phyloP scores from a whole-genome alignment of 352 stramenopile genomes.

The Pythium phragmitis region DNA sequence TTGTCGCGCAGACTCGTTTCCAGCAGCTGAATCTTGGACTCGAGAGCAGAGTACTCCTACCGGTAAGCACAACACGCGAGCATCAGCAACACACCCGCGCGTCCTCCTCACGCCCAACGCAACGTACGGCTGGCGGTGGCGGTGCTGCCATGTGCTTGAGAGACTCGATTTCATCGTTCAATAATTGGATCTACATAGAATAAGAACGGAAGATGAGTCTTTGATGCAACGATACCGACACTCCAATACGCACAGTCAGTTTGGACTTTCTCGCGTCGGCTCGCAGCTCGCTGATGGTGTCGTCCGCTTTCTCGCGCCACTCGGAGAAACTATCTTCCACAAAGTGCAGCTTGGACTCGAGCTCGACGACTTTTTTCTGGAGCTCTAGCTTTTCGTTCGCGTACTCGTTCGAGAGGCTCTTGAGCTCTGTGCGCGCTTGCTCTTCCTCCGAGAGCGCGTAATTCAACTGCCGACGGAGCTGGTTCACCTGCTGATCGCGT shows the following conservation, averaged over 20 bases:
- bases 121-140: slow-evolving; percentile 10
- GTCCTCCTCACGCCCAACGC: too few relatives aligned
- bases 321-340: slow-evolving; percentile 62
- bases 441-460: slow-evolving; percentile 65
- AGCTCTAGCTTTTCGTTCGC: slow-evolving; percentile 57
- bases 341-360: slow-evolving; percentile 67
- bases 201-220: not conserved
- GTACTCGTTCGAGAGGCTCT: slow-evolving; percentile 44
- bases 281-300: slow-evolving; percentile 48
- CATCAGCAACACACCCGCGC: not conserved
- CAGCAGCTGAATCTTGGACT: slow-evolving; percentile 69
- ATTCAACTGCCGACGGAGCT: slow-evolving; percentile 66
- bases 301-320: slow-evolving; percentile 72
- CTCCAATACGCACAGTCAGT: slow-evolving; percentile 42
- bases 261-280: slow-evolving; percentile 41
- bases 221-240: not conserved
- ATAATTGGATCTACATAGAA: slow-evolving; percentile 48
- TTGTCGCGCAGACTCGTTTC: slow-evolving; percentile 67
- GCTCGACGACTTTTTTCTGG: slow-evolving; percentile 70
- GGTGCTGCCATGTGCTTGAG: slow-evolving; percentile 25
- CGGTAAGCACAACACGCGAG: not conserved
- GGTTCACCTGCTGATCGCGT: slow-evolving; percentile 61
- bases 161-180: slow-evolving; percentile 59
- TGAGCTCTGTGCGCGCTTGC: slow-evolving; percentile 60
- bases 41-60: slow-evolving; percentile 52